Evolutionary conservation across 2,329 filamentous ascomycete species (phyloP).

Genomic region (Pyrenochaeta sp.): DNA sequence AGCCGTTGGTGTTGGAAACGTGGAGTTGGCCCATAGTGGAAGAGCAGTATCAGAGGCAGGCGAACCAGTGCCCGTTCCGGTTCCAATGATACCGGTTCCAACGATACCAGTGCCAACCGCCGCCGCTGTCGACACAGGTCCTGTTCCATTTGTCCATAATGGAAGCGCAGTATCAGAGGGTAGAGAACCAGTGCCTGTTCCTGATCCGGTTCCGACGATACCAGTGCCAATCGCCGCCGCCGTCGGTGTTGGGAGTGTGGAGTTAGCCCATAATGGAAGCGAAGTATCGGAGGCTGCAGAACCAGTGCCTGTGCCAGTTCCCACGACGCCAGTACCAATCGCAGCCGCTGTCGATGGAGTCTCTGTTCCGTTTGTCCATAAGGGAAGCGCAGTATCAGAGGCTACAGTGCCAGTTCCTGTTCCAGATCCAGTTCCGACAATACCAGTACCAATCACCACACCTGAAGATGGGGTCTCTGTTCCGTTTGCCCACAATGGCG

Average conservation of each 20-base stretch:
- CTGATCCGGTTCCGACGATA: neutral
- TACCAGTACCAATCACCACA: too few relatives aligned
- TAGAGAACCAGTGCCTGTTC: neutral
- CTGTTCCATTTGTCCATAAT: neutral
- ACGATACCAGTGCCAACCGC: conserved; percentile 5
- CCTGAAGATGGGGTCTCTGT: too few relatives aligned
- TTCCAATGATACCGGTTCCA: conserved; percentile 5
- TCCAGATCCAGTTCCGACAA: conserved; percentile 1
- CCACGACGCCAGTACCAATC: conserved; percentile 4
- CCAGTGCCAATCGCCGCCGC: too few relatives aligned
- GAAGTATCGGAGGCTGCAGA: neutral
- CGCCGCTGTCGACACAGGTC: conserved; percentile 1
- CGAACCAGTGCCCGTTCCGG: conserved; percentile 2
- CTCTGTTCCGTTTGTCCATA: neutral
- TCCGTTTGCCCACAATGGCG: too few relatives aligned
- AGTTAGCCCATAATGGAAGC: too few relatives aligned
- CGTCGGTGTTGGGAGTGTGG: too few relatives aligned
- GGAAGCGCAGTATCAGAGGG: neutral
- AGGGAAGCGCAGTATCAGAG: neutral
- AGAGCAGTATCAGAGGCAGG: too few relatives aligned
- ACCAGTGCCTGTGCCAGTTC: conserved; percentile 6
- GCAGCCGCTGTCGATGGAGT: conserved; percentile 3
- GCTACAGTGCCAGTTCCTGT: neutral
- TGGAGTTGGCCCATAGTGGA: too few relatives aligned
- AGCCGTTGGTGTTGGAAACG: too few relatives aligned